Base-by-base conservation (phyloP, 495 filamentous ascomycete genomes). In the Mytilinidion resinicola region DNA sequence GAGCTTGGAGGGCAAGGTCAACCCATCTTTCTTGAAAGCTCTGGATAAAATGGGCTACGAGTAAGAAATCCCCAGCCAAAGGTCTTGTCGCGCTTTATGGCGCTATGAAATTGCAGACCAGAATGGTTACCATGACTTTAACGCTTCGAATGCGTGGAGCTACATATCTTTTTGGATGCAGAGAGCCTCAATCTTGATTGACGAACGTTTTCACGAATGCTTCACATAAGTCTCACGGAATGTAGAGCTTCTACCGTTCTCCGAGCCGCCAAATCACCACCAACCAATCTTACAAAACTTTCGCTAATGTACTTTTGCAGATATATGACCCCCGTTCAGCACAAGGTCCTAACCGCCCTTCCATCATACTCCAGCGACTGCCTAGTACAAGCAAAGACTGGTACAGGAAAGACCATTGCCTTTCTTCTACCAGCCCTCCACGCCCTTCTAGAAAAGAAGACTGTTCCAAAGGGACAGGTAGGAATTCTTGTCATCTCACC, bases 401-500 rank as follows among this genome's bases (percentile, higher is more conserved):
- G 67, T 11, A 69, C 67, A 14, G 67, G 67, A 39, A 69, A 69
- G 37, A 69, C 67, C 4, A 53, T 59, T 25, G 67, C 67, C 33
- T 69, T 69, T 37, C 56, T 61, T 4, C 55, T 65, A 10, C 51
- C 56, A 5, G 54, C 54, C 35, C 47, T 65, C 11, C 59, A 60
- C 30, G 56, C 59, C 30, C 55, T 63, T 1, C 63, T 64, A 55
- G 67, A 55, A 64, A 68, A 14, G 41, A 67, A 59, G 15, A 43
- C 33, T 14, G 53, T 58, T 7, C 65, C 70, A 5, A 70, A 56
- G 48, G 80, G 81, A 10, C 71, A 78, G 56, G 77, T 86, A 44
- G 82, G 80, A 36, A 77, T 86, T 52, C 71, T 88, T 37, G 79
- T 86, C 64, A 77, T 86, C 33, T 81, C 83, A 8, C 84, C 85